phyloP scores from a whole-genome alignment of 768 basidiomycete genomes.

The Kondoa malvinella region DNA sequence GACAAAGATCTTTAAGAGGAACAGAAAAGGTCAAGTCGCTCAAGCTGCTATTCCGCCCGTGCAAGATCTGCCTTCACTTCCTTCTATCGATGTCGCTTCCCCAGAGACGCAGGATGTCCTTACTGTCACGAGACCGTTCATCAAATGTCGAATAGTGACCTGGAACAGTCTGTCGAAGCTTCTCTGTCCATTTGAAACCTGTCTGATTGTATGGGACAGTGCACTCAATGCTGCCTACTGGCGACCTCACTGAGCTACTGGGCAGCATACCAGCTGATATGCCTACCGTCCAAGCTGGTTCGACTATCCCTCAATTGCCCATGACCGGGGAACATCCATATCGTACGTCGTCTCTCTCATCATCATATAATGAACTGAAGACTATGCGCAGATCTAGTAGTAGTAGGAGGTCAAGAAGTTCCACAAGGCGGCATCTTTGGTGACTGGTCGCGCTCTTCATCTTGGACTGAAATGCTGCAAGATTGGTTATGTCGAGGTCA shows the following conservation, averaged over 20 bases:
- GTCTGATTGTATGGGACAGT: too few species aligned
- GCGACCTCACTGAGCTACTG: constrained; percentile 25
- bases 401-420: constrained; percentile 25
- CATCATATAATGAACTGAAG: background rate
- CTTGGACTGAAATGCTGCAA: constrained; percentile 26
- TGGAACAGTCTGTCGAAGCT: background rate
- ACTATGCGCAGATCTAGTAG: constrained; percentile 21
- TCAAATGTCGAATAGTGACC: constrained; percentile 1
- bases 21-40: too few species aligned
- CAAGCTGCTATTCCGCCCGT: too few species aligned
- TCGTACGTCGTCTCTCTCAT: constrained; percentile 6
- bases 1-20: too few species aligned
- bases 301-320: constrained; percentile 1
- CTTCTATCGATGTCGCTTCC: too few species aligned
- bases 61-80: too few species aligned
- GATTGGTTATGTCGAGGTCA: constrained; percentile 25
- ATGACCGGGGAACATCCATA: background rate
- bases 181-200: constrained; percentile 1
- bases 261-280: constrained; percentile 16
- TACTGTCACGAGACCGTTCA: constrained; percentile 2
- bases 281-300: constrained; percentile 6
- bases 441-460: background rate
- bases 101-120: too few species aligned
- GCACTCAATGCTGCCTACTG: constrained; percentile 23
- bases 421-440: background rate